These are phyloP conservation scores for Nyctanthes arbortristis DNA, from an alignment of 257 asterid genomes.

Conservation along the genomic window DNA sequence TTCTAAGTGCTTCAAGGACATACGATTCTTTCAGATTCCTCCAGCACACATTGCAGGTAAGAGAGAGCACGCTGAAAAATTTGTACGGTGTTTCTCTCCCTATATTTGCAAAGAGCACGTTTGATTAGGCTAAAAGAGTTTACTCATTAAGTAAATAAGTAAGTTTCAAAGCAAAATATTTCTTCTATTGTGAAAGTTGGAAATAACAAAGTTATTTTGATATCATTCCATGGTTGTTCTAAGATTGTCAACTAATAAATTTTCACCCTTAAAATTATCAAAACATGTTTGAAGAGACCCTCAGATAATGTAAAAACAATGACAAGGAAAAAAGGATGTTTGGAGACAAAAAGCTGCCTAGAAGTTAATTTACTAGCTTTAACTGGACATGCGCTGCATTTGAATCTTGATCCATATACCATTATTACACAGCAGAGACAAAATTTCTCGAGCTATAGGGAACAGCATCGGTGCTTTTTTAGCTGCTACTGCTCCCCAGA, in stretches of 20 bases:
- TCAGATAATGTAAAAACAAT: no score
- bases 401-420: constrained; percentile 17
- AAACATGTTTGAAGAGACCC: background rate
- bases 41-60: constrained; percentile 27
- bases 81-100: constrained; percentile 31
- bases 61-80: constrained; percentile 32
- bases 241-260: no score
- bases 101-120: background rate
- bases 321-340: no score
- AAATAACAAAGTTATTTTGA: background rate
- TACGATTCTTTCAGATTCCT: constrained; percentile 26
- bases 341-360: background rate
- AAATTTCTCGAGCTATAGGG: constrained; percentile 37
- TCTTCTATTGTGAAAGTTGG: background rate
- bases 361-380: background rate
- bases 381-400: background rate
- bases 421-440: constrained; percentile 28
- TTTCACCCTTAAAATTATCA: no score
- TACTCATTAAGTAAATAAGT: background rate
- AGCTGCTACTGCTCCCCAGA: constrained; percentile 63
- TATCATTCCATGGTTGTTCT: no score
- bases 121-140: background rate
- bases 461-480: constrained; percentile 58
- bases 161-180: background rate
- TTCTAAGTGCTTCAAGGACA: constrained; percentile 43